Evolutionary conservation across 768 basidiomycete genomes (phyloP), one percentile per base, ranked within the genome.

Genomic region (Boletus pseudo-olivaceus): DNA sequence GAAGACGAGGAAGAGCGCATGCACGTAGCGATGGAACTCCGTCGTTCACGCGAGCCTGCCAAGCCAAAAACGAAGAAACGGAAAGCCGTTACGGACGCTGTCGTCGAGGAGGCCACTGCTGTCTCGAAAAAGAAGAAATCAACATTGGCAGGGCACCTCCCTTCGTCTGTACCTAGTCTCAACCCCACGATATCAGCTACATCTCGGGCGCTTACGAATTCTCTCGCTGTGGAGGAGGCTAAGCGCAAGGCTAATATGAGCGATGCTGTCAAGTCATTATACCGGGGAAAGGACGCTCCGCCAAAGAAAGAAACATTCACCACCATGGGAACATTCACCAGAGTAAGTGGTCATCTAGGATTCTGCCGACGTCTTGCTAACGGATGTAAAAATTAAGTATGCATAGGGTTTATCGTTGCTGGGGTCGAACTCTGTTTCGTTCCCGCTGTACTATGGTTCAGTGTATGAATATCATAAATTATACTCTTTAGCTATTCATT

Each of bases 251-350:
- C 84, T 2, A 78, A 72, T 6, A 94, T 95, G 93, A 93, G 84
- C 61, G 87, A 84, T 11, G 91, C 91, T 15, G 84, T 97, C 34
- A 89, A 87, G 73, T 87, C 85, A 34, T 66, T 97, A 60, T 97
- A 95, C 67, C 63, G 59, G 19, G 78, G 72, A 39, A 69, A 75
- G 11, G 82, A 83, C 53, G 79, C 82, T 20, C 78, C 76, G 15
- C 72, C 78, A 47, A 78, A 75, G 66, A 91, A 93, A 66, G 88
- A 89, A 73, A 93, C 90, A 7, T 95, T 93, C 62, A 92, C 92
- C 81, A 95, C 93, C 1, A 89, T 87, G 81, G 84, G 86, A 17
- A 96, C 93, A 12, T 97, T 95, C 61, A 95, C 89, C 9, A 82
- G 93, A 73, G 93, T 93, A 66, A 71, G 93, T 76, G 14, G 1